Base-by-base conservation (phyloP, 495 filamentous ascomycete species). In the Podospora sp. region DNA sequence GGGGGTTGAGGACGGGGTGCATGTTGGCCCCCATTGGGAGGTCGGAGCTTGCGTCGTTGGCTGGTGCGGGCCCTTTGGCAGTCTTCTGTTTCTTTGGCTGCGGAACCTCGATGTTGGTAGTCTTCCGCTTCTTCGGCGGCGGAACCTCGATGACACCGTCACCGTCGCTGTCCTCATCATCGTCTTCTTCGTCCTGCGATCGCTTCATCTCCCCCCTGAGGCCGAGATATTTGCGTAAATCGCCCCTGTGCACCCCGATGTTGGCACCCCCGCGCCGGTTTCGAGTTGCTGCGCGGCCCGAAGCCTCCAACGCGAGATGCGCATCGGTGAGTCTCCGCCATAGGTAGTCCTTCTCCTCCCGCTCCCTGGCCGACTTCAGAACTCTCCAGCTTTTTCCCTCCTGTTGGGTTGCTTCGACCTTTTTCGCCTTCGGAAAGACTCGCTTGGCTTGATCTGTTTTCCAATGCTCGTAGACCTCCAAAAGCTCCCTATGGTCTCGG, bases 201-300 rank as follows among this genome's bases (percentile, higher is more conserved):
- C 33, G 14, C 24, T 65, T 65, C 60, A 26, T 58, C 26, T 63
- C 7, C 8, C 50, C 16, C 53, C 69, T 74, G 33, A 73, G 56
- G 2, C 36, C 22, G 16, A 67, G 33, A n/a, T 35, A 72, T 35
- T 52, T 55, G 11, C 59, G 36, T 9, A 83, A 69, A 49, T 84
- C 68, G 1, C 82, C 82, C 56, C 53, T 66, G 63, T 84, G 81
- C 25, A 75, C 66, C 6, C 72, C 72, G 50, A 83, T 75, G 33
- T 81, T 71, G 27, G 66, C 70, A 1, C 78, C 77, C 0, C 63
- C 73, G 27, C 78, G 72, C 14, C 61, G 65, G 21, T 71, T 65
- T 2, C 80, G 74, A 7, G 63, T 63, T 12, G n/a, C 63, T 0
- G 25, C 18, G 9, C 76, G 73, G 7, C 63, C 62, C 0, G 63